These are phyloP conservation scores for Musa troglodytarum DNA, from an alignment of 176 grass and related monocot genomes.

Conservation along the genomic window DNA sequence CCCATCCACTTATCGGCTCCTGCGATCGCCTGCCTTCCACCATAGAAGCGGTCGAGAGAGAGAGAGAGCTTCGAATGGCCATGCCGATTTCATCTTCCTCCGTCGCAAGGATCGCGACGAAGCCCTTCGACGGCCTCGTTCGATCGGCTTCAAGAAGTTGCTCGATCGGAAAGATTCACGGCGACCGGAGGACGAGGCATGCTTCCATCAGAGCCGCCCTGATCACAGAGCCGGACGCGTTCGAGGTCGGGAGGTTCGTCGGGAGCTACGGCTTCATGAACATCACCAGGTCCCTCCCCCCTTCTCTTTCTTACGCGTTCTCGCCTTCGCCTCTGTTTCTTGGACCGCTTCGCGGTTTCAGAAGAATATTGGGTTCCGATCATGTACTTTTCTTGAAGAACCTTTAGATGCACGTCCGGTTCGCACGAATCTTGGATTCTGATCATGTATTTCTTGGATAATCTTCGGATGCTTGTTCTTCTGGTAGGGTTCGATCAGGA, in stretches of 20 bases:
- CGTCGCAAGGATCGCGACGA: background rate
- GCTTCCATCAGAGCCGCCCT: conserved; percentile 25
- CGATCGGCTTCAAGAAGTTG: background rate
- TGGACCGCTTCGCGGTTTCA: background rate
- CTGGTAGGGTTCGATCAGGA: too few species aligned
- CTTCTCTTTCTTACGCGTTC: background rate
- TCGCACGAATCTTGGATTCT: background rate
- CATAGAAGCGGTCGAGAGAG: background rate
- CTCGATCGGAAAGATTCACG: background rate
- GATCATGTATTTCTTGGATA: too few species aligned
- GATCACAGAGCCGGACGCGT: conserved; percentile 72
- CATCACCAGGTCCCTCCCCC: conserved; percentile 51
- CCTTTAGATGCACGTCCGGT: background rate
- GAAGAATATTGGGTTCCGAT: too few species aligned
- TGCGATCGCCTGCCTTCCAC: too few species aligned
- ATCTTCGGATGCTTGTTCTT: too few species aligned
- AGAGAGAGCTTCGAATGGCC: background rate
- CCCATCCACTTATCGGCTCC: too few species aligned
- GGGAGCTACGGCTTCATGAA: conserved; percentile 94
- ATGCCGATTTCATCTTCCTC: background rate
- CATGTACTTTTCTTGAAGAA: background rate
- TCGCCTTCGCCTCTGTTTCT: background rate
- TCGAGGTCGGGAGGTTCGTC: conserved; percentile 69
- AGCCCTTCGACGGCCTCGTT: background rate
- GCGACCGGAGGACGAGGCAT: conserved; percentile 2